phyloP scores from a whole-genome alignment of 306 rosid genomes.

The Vicia faba region DNA sequence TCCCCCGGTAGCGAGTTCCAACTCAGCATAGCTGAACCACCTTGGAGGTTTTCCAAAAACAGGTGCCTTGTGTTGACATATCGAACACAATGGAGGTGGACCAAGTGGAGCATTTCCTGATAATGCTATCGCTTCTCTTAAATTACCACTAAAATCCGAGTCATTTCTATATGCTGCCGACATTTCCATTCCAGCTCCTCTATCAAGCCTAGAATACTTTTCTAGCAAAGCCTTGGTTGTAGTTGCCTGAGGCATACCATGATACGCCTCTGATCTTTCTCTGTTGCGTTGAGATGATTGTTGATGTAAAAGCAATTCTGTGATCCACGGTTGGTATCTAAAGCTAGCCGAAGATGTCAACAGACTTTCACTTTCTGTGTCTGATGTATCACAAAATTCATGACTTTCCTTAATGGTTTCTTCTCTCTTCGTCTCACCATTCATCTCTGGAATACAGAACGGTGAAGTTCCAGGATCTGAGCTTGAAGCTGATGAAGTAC shows the following conservation, averaged over 20 bases:
- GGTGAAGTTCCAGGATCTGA: slow-evolving; percentile 97
- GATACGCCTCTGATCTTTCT: slow-evolving; percentile 54
- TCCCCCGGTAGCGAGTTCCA: slow-evolving; percentile 95
- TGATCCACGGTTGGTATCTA: slow-evolving; percentile 90
- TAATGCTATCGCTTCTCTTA: slow-evolving; percentile 85
- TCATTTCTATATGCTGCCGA: slow-evolving; percentile 58
- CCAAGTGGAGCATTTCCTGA: slow-evolving; percentile 85
- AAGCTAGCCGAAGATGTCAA: slow-evolving; percentile 72
- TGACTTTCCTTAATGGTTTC: slow-evolving; percentile 61
- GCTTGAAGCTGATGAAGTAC: slow-evolving; percentile 91
- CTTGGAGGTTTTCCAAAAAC: slow-evolving; percentile 96
- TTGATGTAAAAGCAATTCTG: slow-evolving; percentile 62
- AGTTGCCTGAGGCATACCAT: slow-evolving; percentile 56
- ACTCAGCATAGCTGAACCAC: slow-evolving; percentile 91
- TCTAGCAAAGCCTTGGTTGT: slow-evolving; percentile 59
- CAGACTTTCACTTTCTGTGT: slow-evolving; percentile 74
- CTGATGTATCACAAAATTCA: slow-evolving; percentile 71
- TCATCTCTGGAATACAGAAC: slow-evolving; percentile 66
- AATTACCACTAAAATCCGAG: slow-evolving; percentile 69
- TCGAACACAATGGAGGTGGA: slow-evolving; percentile 95
- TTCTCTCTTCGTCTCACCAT: slow-evolving; percentile 67
- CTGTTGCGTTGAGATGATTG: slow-evolving; percentile 52
- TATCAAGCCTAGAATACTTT: slow-evolving; percentile 65
- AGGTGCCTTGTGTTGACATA: slow-evolving; percentile 99
- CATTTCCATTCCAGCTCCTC: slow-evolving; percentile 63